Evolutionary conservation across 2,329 filamentous ascomycete genomes (phyloP), one percentile per base, ranked within the genome.

Genomic region (Aspergillus calidoustus): DNA sequence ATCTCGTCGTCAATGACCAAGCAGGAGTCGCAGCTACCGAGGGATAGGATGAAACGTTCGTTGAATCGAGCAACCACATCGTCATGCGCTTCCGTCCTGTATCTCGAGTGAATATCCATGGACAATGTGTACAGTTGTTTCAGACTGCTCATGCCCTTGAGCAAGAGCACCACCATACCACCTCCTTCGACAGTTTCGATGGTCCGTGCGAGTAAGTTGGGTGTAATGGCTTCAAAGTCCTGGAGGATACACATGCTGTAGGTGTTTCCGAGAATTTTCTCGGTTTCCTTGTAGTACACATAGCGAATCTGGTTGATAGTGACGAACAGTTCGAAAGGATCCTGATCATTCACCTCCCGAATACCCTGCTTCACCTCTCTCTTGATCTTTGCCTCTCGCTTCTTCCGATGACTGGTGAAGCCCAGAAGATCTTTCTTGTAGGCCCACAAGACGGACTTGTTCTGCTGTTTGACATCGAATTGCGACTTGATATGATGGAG

Each of bases 241-340:
- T 99, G 95, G 69, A 99, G 81, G 67, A 99, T 96, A 77, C 93
- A 97, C 92, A 97, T 97, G 75, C 94, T 94, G 75, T 95, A 99
- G 48, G 95, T 99, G 77, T 98, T 96, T 76, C 95, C 95, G 60
- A 98, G 80, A 74, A 99, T 97, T 84, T 97, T 98, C 73, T 99
- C 95, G 30, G 95, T 98, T 82, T 99, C 95, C 81, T 99, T 99
- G 84, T 99, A 99, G 84, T 97, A 99, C 61, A 95, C 92, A 86
- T 99, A 99, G 78, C 95, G 91, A 76, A 99, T 97, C 78, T 97
- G 93, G 81, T 98, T 91, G 60, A 97, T 88, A 61, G 93, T 95
- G 71, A 98, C 90, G 80, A 98, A 99, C 58, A 98, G 87, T 80
- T 99, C 95, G 82, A 99, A 99, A 0, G 95, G 91, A 75, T 99